A percentile compares a stretch with the other conserved stretches of the same genome.
phyloP scores from a whole-genome alignment of 305 asterid genomes.

The Caryopteris hybrid region DNA sequence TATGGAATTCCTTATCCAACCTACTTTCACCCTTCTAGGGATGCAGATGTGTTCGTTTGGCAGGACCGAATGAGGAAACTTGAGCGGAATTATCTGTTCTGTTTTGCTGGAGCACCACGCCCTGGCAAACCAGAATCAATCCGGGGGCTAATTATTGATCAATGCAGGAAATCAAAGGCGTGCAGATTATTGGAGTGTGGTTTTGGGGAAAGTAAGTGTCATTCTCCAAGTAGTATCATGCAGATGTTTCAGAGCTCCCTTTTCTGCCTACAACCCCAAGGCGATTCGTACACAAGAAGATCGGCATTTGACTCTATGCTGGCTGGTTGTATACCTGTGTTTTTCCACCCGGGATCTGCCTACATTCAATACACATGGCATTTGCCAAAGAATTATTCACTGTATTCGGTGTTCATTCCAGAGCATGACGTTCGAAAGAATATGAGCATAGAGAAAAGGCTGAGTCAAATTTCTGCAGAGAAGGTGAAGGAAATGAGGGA shows the following conservation, averaged over 20 bases:
- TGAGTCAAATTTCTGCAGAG: conserved; percentile 38
- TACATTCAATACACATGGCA: conserved; percentile 90
- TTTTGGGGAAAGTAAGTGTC: conserved; percentile 67
- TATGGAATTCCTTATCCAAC: conserved; percentile 83
- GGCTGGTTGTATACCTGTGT: conserved; percentile 88
- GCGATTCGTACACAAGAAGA: conserved; percentile 83
- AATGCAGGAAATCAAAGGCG: conserved; percentile 53
- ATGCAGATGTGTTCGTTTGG: conserved; percentile 61
- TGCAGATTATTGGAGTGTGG: conserved; percentile 64
- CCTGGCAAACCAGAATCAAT: conserved; percentile 63
- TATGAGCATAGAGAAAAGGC: conserved; percentile 58
- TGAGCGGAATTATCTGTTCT: conserved; percentile 57
- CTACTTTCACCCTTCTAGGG: conserved; percentile 74
- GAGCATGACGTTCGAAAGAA: conserved; percentile 55
- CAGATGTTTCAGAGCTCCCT: conserved; percentile 73
- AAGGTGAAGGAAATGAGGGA: conserved; percentile 69
- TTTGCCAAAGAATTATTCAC: conserved; percentile 56
- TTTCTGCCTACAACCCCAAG: conserved; percentile 86
- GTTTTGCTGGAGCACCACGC: conserved; percentile 92
- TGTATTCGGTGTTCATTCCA: conserved; percentile 66
- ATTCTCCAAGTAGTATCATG: conserved; percentile 77
- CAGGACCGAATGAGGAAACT: conserved; percentile 66
- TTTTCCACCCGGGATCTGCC: conserved; percentile 86
- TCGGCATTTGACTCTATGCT: conserved; percentile 84
- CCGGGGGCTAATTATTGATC: conserved; percentile 64